These are phyloP conservation scores for Termitomyces sp. DNA, from an alignment of 768 basidiomycete species.

Conservation along the genomic window DNA sequence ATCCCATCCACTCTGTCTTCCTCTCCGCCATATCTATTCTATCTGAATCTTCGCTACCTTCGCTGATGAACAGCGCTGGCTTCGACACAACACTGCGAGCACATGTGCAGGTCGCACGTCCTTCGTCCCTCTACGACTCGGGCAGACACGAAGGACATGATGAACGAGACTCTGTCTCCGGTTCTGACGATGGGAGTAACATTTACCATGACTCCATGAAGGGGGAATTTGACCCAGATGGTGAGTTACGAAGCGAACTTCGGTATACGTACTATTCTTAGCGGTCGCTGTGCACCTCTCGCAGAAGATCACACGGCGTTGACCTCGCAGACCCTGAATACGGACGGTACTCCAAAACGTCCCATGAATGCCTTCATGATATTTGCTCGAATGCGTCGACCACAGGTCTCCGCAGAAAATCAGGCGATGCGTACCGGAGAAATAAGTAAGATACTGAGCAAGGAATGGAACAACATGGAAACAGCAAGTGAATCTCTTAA, in stretches of 20 bases:
- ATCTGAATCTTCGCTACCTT: slow-evolving; percentile 6
- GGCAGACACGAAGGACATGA: slow-evolving; percentile 26
- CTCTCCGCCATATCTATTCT: slow-evolving; percentile 10
- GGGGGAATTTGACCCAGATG: slow-evolving; percentile 40
- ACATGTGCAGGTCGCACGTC: slow-evolving; percentile 21
- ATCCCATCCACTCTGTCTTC: neutral
- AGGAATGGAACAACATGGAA: slow-evolving; percentile 80
- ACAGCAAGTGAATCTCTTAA: slow-evolving; percentile 40
- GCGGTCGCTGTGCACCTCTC: neutral
- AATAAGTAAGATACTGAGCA: slow-evolving; percentile 82
- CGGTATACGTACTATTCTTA: neutral
- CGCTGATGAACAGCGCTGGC: slow-evolving; percentile 25
- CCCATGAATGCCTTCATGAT: slow-evolving; percentile 97
- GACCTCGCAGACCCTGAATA: slow-evolving; percentile 76
- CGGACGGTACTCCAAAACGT: slow-evolving; percentile 83
- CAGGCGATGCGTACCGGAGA: slow-evolving; percentile 89
- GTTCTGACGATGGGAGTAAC: slow-evolving; percentile 50
- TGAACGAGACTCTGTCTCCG: slow-evolving; percentile 46
- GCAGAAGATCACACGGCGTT: slow-evolving; percentile 36
- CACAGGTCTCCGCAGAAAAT: slow-evolving; percentile 82
- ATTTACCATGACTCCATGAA: slow-evolving; percentile 30
- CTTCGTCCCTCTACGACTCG: slow-evolving; percentile 18
- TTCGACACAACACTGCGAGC: slow-evolving; percentile 14
- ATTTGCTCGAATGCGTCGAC: slow-evolving; percentile 75
- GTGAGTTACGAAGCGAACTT: slow-evolving; percentile 21